phyloP scores from a whole-genome alignment of 345 rosid genomes.

The Lumnitzera racemosa region DNA sequence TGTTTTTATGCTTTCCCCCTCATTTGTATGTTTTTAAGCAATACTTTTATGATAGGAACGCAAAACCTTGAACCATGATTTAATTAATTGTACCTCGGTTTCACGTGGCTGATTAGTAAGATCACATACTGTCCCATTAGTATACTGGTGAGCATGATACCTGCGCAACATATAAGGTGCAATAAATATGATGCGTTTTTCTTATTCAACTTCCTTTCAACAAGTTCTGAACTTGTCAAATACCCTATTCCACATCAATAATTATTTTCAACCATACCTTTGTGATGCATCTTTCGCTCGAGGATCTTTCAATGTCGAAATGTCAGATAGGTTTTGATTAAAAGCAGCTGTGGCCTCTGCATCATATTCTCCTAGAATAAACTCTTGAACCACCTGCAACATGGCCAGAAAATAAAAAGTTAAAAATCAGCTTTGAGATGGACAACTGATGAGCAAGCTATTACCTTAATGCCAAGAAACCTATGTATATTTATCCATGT shows the following conservation, averaged over 20 bases:
- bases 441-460: background rate
- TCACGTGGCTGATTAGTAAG: constrained; percentile 83
- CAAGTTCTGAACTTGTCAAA: background rate
- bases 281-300: constrained; percentile 77
- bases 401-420: background rate
- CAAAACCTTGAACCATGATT: too few species aligned
- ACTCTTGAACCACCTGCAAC: constrained; percentile 72
- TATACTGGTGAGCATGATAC: constrained; percentile 82
- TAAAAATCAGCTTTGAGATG: background rate
- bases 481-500: too few species aligned
- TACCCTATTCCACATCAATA: background rate
- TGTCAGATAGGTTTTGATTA: constrained; percentile 67
- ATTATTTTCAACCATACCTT: constrained; percentile 32
- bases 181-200: background rate
- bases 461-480: background rate
- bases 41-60: too few species aligned
- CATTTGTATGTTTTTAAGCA: too few species aligned
- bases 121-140: constrained; percentile 86
- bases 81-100: constrained; percentile 53
- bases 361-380: constrained; percentile 70
- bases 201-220: background rate
- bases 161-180: constrained; percentile 22
- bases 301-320: constrained; percentile 70
- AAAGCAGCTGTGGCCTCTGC: constrained; percentile 67
- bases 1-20: too few species aligned